phyloP scores from a whole-genome alignment of 1,284 basidiomycete species.

The Irpex sp. region DNA sequence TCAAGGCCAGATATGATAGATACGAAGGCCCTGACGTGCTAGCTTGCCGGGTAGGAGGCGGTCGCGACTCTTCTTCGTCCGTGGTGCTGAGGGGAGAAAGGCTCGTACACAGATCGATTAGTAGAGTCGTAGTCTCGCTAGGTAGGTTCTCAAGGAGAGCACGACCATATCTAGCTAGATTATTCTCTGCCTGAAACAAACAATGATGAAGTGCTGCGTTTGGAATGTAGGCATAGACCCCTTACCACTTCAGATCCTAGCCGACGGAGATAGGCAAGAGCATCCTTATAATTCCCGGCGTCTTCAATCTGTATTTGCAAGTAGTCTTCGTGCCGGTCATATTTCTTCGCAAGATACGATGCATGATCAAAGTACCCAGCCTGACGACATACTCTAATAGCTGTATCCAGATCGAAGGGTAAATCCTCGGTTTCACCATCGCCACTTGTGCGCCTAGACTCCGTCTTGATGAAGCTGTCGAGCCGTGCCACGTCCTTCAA shows the following conservation, averaged over 20 bases:
- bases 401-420: constrained; percentile 96
- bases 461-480: constrained; percentile 90
- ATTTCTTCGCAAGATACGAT: constrained; percentile 90
- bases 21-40: constrained; percentile 54
- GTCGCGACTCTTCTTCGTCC: constrained; percentile 40
- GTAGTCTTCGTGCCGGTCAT: constrained; percentile 90
- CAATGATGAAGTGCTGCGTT: neutral
- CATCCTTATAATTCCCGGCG: constrained; percentile 78
- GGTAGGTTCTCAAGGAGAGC: constrained; percentile 82
- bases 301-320: constrained; percentile 95
- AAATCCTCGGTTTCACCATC: constrained; percentile 53
- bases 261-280: constrained; percentile 76
- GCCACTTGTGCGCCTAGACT: constrained; percentile 42
- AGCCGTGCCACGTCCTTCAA: constrained; percentile 87
- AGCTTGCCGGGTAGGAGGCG: constrained; percentile 21
- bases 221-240: constrained; percentile 16
- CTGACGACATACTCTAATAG: constrained; percentile 94
- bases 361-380: constrained; percentile 97
- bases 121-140: constrained; percentile 83
- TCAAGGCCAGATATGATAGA: constrained; percentile 75
- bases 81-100: constrained; percentile 40
- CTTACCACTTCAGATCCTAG: constrained; percentile 77
- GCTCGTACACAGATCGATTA: constrained; percentile 90
- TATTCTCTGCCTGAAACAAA: constrained; percentile 65
- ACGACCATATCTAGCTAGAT: constrained; percentile 81